Evolutionary conservation across 768 basidiomycete species (phyloP).

Genomic region (Serpula lacrymans): DNA sequence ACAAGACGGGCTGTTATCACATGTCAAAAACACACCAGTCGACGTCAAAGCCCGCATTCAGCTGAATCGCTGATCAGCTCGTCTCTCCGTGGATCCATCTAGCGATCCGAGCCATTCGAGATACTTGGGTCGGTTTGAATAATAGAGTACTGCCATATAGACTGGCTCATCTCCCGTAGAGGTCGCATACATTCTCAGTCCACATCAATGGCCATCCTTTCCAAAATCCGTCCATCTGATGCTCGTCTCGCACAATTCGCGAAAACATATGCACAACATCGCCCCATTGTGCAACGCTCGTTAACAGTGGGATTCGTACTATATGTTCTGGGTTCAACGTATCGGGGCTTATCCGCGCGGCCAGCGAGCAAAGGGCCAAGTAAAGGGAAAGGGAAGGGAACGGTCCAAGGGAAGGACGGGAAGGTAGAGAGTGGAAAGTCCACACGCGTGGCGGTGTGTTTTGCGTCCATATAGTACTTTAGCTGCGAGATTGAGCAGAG

Average conservation of each 20-base stretch:
- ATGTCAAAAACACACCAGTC: no score
- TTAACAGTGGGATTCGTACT: conserved; percentile 68
- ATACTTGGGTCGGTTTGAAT: no score
- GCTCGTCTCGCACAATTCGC: conserved; percentile 42
- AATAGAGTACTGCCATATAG: no score
- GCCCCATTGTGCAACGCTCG: conserved; percentile 69
- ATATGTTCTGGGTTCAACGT: conserved; percentile 67
- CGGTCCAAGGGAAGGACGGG: conserved; percentile 30
- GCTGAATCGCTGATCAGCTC: no score
- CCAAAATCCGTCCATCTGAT: conserved; percentile 26
- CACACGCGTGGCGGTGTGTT: conserved; percentile 65
- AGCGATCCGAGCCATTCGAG: no score
- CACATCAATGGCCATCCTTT: conserved; percentile 26
- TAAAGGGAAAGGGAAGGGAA: conserved; percentile 30
- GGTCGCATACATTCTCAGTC: no score
- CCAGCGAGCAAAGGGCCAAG: conserved; percentile 22
- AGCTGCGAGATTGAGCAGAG: neutral
- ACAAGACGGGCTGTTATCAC: no score
- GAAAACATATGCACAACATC: conserved; percentile 55
- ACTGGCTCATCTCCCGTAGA: no score
- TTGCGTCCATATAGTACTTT: neutral
- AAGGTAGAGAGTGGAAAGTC: conserved; percentile 37
- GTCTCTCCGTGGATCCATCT: no score
- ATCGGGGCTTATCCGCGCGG: conserved; percentile 50
- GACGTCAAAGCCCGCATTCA: no score